phyloP scores from a whole-genome alignment of 306 rosid species.

The Benincasa hispida region DNA sequence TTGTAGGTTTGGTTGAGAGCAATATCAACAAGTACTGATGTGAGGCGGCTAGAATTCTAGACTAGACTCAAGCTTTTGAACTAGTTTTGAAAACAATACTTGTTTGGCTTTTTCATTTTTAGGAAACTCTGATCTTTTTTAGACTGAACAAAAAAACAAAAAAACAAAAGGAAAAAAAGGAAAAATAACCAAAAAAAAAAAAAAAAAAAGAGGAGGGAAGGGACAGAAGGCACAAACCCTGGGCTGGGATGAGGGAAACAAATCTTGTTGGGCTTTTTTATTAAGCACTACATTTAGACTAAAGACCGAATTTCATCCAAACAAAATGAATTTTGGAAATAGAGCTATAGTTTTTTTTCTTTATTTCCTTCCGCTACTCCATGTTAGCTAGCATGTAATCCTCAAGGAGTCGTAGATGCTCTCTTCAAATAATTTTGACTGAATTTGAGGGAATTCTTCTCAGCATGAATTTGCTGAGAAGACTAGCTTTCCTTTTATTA shows the following conservation, averaged over 20 bases:
- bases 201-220: neutral
- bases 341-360: neutral
- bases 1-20: neutral
- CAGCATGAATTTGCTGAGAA: neutral
- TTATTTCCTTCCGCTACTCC: neutral
- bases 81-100: neutral
- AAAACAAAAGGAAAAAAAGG: neutral
- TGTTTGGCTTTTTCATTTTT: neutral
- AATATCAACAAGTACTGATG: neutral
- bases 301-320: neutral
- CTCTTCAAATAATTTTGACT: neutral
- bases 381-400: neutral
- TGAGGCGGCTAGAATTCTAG: neutral
- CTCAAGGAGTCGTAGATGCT: neutral
- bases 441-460: neutral
- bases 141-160: neutral
- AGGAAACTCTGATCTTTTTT: neutral
- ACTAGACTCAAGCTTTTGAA: neutral
- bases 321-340: neutral
- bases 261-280: too few relatives aligned
- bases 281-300: neutral
- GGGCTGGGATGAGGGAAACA: too few relatives aligned
- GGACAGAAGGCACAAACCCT: neutral
- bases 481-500: neutral
- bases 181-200: too few relatives aligned